phyloP scores from a whole-genome alignment of 2,329 filamentous ascomycete genomes.

The Sporothrix brasiliensis region DNA sequence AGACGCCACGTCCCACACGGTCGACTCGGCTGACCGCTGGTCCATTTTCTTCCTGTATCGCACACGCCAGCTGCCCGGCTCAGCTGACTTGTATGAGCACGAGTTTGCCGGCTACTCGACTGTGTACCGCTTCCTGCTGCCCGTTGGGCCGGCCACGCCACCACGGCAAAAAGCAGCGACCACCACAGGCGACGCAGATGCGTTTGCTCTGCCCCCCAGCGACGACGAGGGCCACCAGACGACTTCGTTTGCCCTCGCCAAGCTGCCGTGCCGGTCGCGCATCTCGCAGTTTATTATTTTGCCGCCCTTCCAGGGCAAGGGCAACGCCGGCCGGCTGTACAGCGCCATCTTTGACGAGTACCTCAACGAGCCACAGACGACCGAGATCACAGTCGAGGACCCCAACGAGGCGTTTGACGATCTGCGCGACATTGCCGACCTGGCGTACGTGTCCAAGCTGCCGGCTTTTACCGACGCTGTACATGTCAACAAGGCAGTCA shows the following conservation, averaged over 20 bases:
- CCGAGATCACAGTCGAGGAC: constrained; percentile 90
- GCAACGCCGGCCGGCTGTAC: constrained; percentile 81
- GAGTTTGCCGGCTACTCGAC: constrained; percentile 87
- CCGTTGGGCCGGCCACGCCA: constrained; percentile 56
- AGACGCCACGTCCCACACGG: constrained; percentile 51
- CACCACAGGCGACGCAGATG: constrained; percentile 15
- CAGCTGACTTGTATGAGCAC: constrained; percentile 62
- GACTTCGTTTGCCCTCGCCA: constrained; percentile 49
- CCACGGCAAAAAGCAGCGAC: constrained; percentile 39
- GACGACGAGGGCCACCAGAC: constrained; percentile 32
- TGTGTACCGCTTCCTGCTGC: constrained; percentile 86
- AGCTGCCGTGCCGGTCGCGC: constrained; percentile 75
- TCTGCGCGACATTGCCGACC: constrained; percentile 73
- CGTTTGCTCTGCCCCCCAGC: constrained; percentile 47
- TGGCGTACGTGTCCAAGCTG: constrained; percentile 62
- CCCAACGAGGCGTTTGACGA: constrained; percentile 86
- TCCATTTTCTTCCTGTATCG: constrained; percentile 83
- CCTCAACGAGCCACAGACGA: constrained; percentile 66
- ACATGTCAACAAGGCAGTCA: constrained; percentile 56
- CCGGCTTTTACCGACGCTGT: constrained; percentile 60
- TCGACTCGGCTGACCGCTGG: constrained; percentile 77
- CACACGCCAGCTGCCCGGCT: constrained; percentile 50
- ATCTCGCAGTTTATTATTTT: constrained; percentile 94
- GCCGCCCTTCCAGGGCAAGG: constrained; percentile 80
- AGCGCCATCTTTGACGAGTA: constrained; percentile 73